These are phyloP conservation scores for Panaeolus papilionaceus DNA, from an alignment of 768 basidiomycete genomes.

Conservation along the genomic window DNA sequence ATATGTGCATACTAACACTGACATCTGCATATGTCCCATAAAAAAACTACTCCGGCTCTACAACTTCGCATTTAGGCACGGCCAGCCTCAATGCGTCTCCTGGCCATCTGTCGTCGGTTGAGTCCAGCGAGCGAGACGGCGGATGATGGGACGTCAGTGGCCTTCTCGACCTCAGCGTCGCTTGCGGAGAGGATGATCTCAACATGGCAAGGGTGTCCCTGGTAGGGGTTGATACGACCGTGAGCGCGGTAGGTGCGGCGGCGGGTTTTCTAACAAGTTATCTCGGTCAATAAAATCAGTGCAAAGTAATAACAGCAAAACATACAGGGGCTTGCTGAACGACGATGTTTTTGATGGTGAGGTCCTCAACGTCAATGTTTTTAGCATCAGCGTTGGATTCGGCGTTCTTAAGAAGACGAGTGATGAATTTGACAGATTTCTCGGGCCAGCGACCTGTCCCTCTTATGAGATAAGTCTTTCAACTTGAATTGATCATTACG, in stretches of 20 bases:
- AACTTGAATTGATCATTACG: slow-evolving; percentile 34
- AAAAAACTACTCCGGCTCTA: slow-evolving; percentile 13
- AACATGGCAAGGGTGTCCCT: slow-evolving; percentile 96
- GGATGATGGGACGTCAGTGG: slow-evolving; percentile 76
- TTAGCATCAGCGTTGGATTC: slow-evolving; percentile 99
- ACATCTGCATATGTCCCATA: slow-evolving; percentile 23
- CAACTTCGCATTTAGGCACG: slow-evolving; percentile 51
- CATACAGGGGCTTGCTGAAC: slow-evolving; percentile 98
- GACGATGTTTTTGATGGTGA: slow-evolving; percentile 94
- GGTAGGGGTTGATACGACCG: slow-evolving; percentile 98
- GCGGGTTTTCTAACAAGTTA: slow-evolving; percentile 83
- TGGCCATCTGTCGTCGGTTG: slow-evolving; percentile 86
- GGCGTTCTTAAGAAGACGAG: slow-evolving; percentile 96
- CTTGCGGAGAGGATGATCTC: slow-evolving; percentile 89
- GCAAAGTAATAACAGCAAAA: slow-evolving; percentile 25
- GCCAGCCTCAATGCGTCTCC: slow-evolving; percentile 86
- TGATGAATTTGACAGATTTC: slow-evolving; percentile 96
- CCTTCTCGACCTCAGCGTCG: slow-evolving; percentile 88
- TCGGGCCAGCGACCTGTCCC: slow-evolving; percentile 97
- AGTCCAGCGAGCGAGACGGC: slow-evolving; percentile 62
- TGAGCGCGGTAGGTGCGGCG: slow-evolving; percentile 99
- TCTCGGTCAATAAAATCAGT: slow-evolving; percentile 15
- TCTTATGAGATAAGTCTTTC: slow-evolving; percentile 12
- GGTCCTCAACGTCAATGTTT: slow-evolving; percentile 91
- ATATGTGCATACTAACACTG: slow-evolving; percentile 21